A percentile compares a stretch with the other conserved stretches of the same genome.
Conservation (phyloP, 2,329 filamentous ascomycete species). For the Aspergillus quadricinctus region DNA sequence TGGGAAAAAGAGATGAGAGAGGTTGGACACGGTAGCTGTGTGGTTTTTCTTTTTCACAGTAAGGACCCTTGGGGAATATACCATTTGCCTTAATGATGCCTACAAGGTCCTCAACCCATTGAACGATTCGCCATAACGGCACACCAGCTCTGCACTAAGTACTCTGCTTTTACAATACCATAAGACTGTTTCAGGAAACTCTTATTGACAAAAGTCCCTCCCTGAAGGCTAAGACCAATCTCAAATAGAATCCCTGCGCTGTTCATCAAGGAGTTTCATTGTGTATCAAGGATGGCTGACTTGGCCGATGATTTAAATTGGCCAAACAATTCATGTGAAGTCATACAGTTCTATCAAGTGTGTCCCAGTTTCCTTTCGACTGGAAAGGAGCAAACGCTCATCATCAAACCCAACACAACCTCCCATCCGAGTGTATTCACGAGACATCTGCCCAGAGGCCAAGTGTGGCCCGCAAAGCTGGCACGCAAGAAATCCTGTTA, state of each 20-base stretch:
- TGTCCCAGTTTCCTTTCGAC: constrained; percentile 62
- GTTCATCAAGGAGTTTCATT: background rate
- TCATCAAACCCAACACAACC: constrained; percentile 85
- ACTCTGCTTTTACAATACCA: background rate
- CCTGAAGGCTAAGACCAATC: background rate
- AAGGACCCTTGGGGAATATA: background rate
- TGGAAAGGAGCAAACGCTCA: constrained; percentile 82
- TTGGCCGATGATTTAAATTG: background rate
- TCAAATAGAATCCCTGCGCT: background rate
- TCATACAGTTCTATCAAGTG: constrained; percentile 81
- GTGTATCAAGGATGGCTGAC: background rate
- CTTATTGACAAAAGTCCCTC: background rate
- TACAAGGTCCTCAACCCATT: background rate
- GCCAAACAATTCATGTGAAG: constrained; percentile 59
- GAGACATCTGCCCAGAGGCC: constrained; percentile 31
- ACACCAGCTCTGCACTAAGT: background rate
- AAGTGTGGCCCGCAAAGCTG: constrained; percentile 14
- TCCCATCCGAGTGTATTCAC: constrained; percentile 43
- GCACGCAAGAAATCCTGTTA: constrained; percentile 8
- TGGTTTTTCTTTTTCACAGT: background rate
- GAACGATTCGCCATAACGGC: background rate
- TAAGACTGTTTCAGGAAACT: background rate
- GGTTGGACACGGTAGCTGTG: background rate
- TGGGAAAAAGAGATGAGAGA: background rate
- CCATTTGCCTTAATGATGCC: background rate